Conservation (phyloP, 2,329 filamentous ascomycete genomes). For the Eutypella sp. region DNA sequence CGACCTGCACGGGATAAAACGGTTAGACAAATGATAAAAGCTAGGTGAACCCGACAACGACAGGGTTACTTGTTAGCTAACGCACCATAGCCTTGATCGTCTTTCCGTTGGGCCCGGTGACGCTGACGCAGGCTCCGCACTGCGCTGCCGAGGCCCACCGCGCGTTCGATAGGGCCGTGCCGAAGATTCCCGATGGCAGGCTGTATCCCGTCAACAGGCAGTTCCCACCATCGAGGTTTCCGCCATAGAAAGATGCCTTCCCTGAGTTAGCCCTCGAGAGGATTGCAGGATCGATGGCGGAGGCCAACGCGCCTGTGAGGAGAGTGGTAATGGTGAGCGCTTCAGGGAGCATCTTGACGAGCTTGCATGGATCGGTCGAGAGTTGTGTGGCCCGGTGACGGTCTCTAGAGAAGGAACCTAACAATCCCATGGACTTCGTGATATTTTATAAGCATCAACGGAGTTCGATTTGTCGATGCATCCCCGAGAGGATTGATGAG, state of each 20-base stretch:
- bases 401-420: too few species aligned
- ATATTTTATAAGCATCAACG: neutral
- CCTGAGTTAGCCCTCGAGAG: neutral
- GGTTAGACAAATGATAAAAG: neutral
- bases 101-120: constrained; percentile 53
- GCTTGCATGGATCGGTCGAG: neutral
- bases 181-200: constrained; percentile 52
- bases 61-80: neutral
- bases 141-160: constrained; percentile 51
- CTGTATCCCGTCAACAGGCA: constrained; percentile 62
- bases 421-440: neutral
- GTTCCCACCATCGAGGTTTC: constrained; percentile 52
- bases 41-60: neutral
- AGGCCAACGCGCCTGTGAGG: neutral
- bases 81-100: constrained; percentile 60
- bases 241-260: constrained; percentile 42
- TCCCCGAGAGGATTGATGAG: neutral
- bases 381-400: too few species aligned
- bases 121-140: constrained; percentile 58
- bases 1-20: constrained; percentile 26
- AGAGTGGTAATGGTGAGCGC: neutral
- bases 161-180: constrained; percentile 55
- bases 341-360: neutral
- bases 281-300: neutral
- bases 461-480: neutral